A percentile compares a stretch with the other conserved stretches of the same genome.
phyloP scores from a whole-genome alignment of 257 asterid species.

The Gentiana straminea region DNA sequence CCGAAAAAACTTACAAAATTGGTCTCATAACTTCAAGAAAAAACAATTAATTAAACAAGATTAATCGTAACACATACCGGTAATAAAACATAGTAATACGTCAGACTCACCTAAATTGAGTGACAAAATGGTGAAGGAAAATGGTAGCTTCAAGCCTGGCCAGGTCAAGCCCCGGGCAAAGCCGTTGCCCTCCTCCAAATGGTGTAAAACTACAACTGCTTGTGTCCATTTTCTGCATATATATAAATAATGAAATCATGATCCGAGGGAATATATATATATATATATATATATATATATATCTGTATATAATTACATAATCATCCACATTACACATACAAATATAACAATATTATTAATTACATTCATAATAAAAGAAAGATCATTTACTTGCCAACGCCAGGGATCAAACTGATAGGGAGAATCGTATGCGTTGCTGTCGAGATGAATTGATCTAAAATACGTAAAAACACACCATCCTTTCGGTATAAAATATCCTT shows the following conservation, averaged over 20 bases:
- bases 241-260: too few species aligned
- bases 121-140: constrained; percentile 79
- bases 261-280: too few species aligned
- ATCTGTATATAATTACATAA: too few species aligned
- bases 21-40: not conserved
- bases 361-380: not conserved
- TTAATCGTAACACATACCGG: too few species aligned
- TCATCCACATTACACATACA: not conserved
- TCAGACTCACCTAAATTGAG: constrained; percentile 52
- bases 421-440: constrained; percentile 41
- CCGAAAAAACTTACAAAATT: not conserved
- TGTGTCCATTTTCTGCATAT: constrained; percentile 38
- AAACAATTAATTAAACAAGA: too few species aligned
- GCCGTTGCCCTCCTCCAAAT: constrained; percentile 91
- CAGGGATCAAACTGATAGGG: constrained; percentile 79
- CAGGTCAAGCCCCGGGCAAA: constrained; percentile 91
- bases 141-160: constrained; percentile 94
- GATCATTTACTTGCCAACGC: constrained; percentile 89
- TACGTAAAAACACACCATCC: constrained; percentile 78
- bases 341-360: too few species aligned
- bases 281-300: too few species aligned
- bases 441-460: constrained; percentile 88
- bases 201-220: constrained; percentile 57
- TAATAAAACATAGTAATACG: too few species aligned
- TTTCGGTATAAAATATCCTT: constrained; percentile 63